Percentiles rank a stretch among this genome's conserved stretches.
phyloP scores from a whole-genome alignment of 2,329 filamentous ascomycete species.

The Claviceps humidiphila region DNA sequence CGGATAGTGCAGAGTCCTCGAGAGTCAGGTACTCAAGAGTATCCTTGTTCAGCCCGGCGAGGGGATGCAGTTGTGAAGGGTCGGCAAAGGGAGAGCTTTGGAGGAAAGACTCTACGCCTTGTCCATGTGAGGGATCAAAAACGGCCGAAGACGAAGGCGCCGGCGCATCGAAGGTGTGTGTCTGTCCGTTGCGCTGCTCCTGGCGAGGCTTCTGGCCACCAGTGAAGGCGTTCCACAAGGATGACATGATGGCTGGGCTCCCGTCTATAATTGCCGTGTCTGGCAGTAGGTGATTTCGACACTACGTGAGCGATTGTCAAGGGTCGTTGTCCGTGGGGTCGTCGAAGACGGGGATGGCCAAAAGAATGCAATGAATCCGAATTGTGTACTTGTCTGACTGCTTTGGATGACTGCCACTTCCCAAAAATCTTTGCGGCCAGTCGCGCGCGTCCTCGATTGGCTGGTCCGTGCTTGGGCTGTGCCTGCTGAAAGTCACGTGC shows the following conservation, averaged over 20 bases:
- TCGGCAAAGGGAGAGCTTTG: slow-evolving; percentile 66
- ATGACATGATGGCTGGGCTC: slow-evolving; percentile 31
- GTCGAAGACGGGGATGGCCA: slow-evolving; percentile 6
- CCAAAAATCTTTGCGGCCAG: slow-evolving; percentile 7
- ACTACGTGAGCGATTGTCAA: slow-evolving; percentile 3
- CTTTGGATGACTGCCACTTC: background rate
- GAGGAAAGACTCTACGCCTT: slow-evolving; percentile 80
- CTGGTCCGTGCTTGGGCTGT: slow-evolving; percentile 2
- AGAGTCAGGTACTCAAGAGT: slow-evolving; percentile 89
- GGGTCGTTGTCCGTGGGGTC: slow-evolving; percentile 2
- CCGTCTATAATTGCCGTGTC: background rate
- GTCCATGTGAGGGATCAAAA: slow-evolving; percentile 60
- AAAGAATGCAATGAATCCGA: slow-evolving; percentile 7
- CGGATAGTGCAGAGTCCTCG: slow-evolving; percentile 79
- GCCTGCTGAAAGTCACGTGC: slow-evolving; percentile 3
- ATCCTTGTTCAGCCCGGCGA: slow-evolving; percentile 85
- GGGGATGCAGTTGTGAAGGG: slow-evolving; percentile 77
- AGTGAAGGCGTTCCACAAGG: slow-evolving; percentile 49
- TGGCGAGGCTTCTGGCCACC: slow-evolving; percentile 39
- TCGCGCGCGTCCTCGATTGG: background rate
- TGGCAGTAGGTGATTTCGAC: background rate
- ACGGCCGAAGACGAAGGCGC: slow-evolving; percentile 38
- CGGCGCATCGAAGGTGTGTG: slow-evolving; percentile 24
- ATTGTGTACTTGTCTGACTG: slow-evolving; percentile 1
- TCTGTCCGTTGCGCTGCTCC: slow-evolving; percentile 23